Base-by-base conservation (phyloP, 2,329 filamentous ascomycete genomes). In the Exophiala phaeomuriformis region DNA sequence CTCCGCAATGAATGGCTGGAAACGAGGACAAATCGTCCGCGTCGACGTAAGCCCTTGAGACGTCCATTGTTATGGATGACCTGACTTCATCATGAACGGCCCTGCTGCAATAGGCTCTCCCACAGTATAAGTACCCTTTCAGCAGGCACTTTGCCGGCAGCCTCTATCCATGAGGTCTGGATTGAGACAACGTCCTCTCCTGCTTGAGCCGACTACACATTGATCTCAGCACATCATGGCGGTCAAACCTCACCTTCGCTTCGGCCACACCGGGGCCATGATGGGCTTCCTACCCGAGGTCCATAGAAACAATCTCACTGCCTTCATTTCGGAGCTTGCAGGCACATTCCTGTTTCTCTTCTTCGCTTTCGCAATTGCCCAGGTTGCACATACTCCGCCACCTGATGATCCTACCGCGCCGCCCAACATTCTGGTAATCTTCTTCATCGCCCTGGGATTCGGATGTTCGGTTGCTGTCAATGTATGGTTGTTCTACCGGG, bases 401-500 rank as follows among this genome's bases (percentile, higher is more conserved):
- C 47, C 51, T 45, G 40, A 37, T 29, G 43, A 47, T 31, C 30
- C 35, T 4, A 37, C 36, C 42, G 50, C 40, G 5, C 28, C 44
- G 28, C 58, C 49, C 36, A 49, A 51, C 48, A 45, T 52, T 8
- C 36, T 58, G 31, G 33, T 36, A 6, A 32, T 60, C 33, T 45
- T 60, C 29, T 61, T 51, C 49, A 55, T 63, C 28, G 58, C 69
- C 2, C 60, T 76, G 43, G 65, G 63, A 2, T 76, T 76, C 53
- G 74, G 71, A 0, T 71, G 73, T 45, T 70, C 73, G 1, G 63
- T 79, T 48, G 69, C 71, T 1, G 73, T 77, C 56, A 79, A 78
- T 56, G 75, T 74, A 2, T 80, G 77, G 76, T 71, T 75, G 0
- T 79, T 79, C 61, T 79, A 75, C 58, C 69, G 76, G 2, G 70